phyloP scores from a whole-genome alignment of 169 alveolate genomes.

The Cryptosporidium sp. region DNA sequence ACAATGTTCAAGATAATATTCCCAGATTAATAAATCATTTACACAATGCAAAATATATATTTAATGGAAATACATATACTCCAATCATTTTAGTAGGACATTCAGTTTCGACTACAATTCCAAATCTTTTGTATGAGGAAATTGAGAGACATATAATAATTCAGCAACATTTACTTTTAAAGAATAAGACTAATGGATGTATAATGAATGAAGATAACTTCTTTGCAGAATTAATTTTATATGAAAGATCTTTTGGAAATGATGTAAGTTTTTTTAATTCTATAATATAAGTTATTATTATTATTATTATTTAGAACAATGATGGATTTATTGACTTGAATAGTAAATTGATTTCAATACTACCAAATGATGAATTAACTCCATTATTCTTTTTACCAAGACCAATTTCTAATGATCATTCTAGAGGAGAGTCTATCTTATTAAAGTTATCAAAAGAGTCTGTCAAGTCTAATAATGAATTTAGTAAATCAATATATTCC shows the following conservation, averaged over 20 bases:
- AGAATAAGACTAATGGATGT: constrained; percentile 6
- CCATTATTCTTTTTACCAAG: constrained; percentile 71
- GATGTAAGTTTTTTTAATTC: constrained; percentile 56
- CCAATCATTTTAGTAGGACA: constrained; percentile 35
- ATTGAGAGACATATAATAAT: constrained; percentile 41
- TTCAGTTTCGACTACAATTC: constrained; percentile 3
- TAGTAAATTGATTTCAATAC: constrained; percentile 36
- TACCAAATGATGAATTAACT: constrained; percentile 45
- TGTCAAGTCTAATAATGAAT: constrained; percentile 11
- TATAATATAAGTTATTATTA: neutral
- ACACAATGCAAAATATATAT: constrained; percentile 38
- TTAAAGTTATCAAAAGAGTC: constrained; percentile 25
- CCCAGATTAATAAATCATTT: constrained; percentile 15
- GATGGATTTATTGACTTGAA: constrained; percentile 68
- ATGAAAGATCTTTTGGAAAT: constrained; percentile 56
- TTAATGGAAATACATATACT: neutral
- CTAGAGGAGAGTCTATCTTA: constrained; percentile 43
- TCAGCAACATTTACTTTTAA: constrained; percentile 33
- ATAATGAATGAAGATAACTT: constrained; percentile 39
- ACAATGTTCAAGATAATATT: constrained; percentile 41
- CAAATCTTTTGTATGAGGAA: constrained; percentile 47
- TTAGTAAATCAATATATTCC: constrained; percentile 19
- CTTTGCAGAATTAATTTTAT: constrained; percentile 44
- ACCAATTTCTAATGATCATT: constrained; percentile 44
- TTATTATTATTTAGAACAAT: neutral